Conservation (phyloP, 2,329 filamentous ascomycete species). For the Drechslerella dactyloides region DNA sequence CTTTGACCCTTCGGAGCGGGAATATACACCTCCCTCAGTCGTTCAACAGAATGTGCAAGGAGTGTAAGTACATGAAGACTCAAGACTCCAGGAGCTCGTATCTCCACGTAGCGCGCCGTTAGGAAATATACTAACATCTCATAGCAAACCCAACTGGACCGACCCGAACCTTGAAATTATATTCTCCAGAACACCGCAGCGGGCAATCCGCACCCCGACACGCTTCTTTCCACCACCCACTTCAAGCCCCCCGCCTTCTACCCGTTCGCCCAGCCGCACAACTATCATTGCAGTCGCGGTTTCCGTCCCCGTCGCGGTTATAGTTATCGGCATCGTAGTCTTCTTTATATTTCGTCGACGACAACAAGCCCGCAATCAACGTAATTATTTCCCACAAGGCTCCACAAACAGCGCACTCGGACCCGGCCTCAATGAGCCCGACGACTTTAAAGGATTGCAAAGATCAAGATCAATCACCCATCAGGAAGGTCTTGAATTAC, state of each 20-base stretch:
- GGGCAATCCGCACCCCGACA: slow-evolving; percentile 13
- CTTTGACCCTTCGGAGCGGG: background rate
- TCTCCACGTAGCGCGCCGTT: background rate
- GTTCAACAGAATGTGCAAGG: slow-evolving; percentile 4
- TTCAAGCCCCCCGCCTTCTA: background rate
- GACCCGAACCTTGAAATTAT: slow-evolving; percentile 9
- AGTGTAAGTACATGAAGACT: background rate
- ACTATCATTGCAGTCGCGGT: slow-evolving; percentile 14
- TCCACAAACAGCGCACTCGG: background rate
- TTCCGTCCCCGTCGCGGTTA: slow-evolving; percentile 12
- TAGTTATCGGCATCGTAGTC: background rate
- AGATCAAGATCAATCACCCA: background rate
- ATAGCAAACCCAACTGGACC: background rate
- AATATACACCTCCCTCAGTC: slow-evolving; percentile 7
- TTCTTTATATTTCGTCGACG: slow-evolving; percentile 6
- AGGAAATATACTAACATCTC: background rate
- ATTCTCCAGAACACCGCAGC: slow-evolving; percentile 10
- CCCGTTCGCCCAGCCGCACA: background rate
- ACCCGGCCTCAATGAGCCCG: background rate
- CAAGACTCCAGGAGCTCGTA: background rate
- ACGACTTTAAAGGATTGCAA: background rate
- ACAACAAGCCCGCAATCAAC: background rate
- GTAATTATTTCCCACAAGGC: background rate
- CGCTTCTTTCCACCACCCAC: background rate
- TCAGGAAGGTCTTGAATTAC: background rate